Evolutionary conservation across 2,329 filamentous ascomycete species (phyloP), one percentile per base, ranked within the genome.

Genomic region (Pyrenophora graminea): DNA sequence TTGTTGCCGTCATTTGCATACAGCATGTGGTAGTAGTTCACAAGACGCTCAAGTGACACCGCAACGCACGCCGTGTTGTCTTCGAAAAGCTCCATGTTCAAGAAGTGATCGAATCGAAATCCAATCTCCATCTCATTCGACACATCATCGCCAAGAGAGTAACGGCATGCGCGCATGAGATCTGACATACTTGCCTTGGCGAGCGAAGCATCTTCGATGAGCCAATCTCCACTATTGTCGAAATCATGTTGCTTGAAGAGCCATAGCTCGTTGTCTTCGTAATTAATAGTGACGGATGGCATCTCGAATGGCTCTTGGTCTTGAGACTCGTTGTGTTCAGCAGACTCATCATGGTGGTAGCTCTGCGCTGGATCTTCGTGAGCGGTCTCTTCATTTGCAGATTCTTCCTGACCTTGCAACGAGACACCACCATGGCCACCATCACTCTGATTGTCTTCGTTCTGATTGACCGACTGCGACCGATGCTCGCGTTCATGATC

Each of bases 1-100:
- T 78, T 72, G 34, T 76, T 69, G 19, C 79, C 82, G 64, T 87
- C 85, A 62, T 88, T 85, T 27, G 76, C 76, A 57, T 82, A 79
- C 39, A 89, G 73, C 13, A 77, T 75, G 51, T 85, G 70, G 62
- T 86, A 86, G 39, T 87, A 67, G 45, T 83, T 77, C 51, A 88
- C 70, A 38, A 89, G 74, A 49, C 85, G 78, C 39, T 79, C 57
- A 41, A 72, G 48, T 7, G 56, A 61, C 18, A 68, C 54, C 32
- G 62, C 58, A n/a, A 66, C 62, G 40, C 63, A 70, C n/a, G 63
- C 62, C 3, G 60, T 68, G 40, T 61, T 63, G 38, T 71, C 69
- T 40, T 71, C 66, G 34, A 62, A 71, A 3, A 71, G 45, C 45
- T 70, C 64, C 39, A 69, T 56, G 25, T 61, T 61, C 41, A 64